Base-by-base conservation (phyloP, 1,139 yeast species). In the Saccharomyces pastorianus region DNA sequence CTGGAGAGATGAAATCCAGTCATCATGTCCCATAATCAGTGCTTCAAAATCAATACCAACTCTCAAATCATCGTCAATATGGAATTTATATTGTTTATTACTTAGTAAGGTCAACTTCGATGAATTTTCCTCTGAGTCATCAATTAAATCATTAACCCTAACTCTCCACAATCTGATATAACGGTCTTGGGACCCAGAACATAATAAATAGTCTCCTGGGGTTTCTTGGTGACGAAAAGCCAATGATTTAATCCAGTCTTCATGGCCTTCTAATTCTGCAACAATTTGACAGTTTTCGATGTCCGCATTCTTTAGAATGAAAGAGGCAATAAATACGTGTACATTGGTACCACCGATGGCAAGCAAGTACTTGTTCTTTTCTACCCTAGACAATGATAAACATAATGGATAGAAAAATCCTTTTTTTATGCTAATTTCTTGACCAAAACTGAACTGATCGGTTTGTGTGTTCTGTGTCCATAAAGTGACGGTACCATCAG, bases 11-110 rank as follows among this genome's bases (percentile, higher is more conserved):
- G 93, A 83, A 29, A 95, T 85, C 99, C 99, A 95, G 70, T 95
- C 99, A 67, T 95, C 99, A 69, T 95, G 99, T 8, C 99, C 99
- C 86, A 93, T 85, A 32, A 95, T 82, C 58, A 95, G 79, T 0
- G 99, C 97, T 67, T 95, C 99, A 66, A 90, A 90, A 59, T 82
- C 82, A 56, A 89, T 78, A 0, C 89, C 81, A 53, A 69, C 69
- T 53, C 62, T 64, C n/a, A 70, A 60, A 13, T 64, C 64, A 1
- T 61, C 55, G 0, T 70, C 73, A 13, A 80, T 64, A 9, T 64
- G 57, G 62, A 85, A 85, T 58, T 76, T 77, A 66, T 83, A 82
- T 68, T 84, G 88, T 61, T 85, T 85, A 67, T 85, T 86, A 48
- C 72, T 72, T 55, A 86, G 71, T 31, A 86, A 71, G 5, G 77